Evolutionary conservation across 495 filamentous ascomycete species (phyloP).

Genomic region (Lichina pygmaea): DNA sequence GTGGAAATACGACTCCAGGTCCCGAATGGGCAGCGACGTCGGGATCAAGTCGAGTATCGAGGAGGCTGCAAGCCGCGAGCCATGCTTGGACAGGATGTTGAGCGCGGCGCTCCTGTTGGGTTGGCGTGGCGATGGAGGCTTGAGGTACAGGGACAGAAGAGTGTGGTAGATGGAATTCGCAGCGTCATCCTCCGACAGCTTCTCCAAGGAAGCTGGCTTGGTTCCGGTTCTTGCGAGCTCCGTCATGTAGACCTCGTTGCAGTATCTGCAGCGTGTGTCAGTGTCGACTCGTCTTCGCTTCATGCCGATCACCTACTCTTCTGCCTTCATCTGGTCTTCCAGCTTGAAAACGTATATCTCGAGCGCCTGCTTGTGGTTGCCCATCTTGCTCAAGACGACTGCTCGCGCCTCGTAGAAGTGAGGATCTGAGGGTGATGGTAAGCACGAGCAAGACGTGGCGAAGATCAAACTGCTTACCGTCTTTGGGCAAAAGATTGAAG

Average conservation of each 20-base stretch:
- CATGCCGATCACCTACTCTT: conserved; percentile 35
- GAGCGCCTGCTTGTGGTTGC: conserved; percentile 74
- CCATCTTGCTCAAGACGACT: conserved; percentile 85
- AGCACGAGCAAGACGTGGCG: neutral
- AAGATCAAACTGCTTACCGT: conserved; percentile 26
- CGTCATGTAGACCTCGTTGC: conserved; percentile 50
- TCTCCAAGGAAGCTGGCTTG: neutral
- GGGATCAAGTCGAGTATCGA: conserved; percentile 74
- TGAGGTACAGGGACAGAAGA: conserved; percentile 71
- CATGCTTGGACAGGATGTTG: conserved; percentile 68
- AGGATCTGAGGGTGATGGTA: conserved; percentile 28
- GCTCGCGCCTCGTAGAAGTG: conserved; percentile 76
- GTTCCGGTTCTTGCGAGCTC: conserved; percentile 12
- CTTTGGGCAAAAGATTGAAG: conserved; percentile 44
- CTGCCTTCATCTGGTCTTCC: conserved; percentile 62
- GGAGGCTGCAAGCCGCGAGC: conserved; percentile 65
- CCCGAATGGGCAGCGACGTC: conserved; percentile 39
- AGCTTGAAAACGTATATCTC: conserved; percentile 94
- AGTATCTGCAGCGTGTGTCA: conserved; percentile 31
- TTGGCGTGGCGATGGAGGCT: conserved; percentile 46
- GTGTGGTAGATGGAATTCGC: conserved; percentile 66
- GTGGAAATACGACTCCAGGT: conserved; percentile 78
- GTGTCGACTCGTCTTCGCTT: neutral
- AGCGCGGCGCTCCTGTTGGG: conserved; percentile 58
- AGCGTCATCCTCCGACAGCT: conserved; percentile 21